A percentile compares a stretch with the other conserved stretches of the same genome.
phyloP scores from a whole-genome alignment of 805 yeast genomes.

The Wickerhamiella azymoides region DNA sequence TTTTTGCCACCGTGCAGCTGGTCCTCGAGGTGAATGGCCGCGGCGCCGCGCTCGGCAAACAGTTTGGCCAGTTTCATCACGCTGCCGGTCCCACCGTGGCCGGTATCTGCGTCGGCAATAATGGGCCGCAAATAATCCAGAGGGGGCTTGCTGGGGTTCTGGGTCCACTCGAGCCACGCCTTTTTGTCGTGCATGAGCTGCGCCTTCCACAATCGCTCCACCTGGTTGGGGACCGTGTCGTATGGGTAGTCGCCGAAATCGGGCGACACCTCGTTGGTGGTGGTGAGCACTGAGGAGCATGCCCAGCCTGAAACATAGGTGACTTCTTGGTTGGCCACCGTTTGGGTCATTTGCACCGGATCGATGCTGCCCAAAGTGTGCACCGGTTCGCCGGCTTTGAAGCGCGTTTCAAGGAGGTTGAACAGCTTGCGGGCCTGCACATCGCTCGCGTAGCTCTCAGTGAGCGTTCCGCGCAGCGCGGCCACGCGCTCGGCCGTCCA shows the following conservation, averaged over 20 bases:
- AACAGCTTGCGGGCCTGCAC: constrained; percentile 41
- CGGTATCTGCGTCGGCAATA: constrained; percentile 55
- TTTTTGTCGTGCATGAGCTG: constrained; percentile 45
- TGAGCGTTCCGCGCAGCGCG: constrained; percentile 37
- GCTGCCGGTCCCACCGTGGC: constrained; percentile 48
- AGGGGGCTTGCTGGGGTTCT: constrained; percentile 19
- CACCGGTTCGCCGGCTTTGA: constrained; percentile 32
- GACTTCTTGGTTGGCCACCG: constrained; percentile 33
- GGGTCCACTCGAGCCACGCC: constrained; percentile 31
- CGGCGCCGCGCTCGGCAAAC: constrained; percentile 55
- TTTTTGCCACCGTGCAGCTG: constrained; percentile 53
- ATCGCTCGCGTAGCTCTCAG: constrained; percentile 33
- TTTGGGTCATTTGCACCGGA: constrained; percentile 48
- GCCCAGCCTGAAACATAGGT: constrained; percentile 17
- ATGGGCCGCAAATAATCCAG: constrained; percentile 47
- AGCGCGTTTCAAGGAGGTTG: constrained; percentile 30
- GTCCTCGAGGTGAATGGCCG: constrained; percentile 53
- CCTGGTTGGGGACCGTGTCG: constrained; percentile 56
- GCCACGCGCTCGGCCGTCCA: constrained; percentile 42
- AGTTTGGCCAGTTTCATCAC: constrained; percentile 52
- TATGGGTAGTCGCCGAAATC: constrained; percentile 60
- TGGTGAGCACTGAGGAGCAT: constrained; percentile 35
- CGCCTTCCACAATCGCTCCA: constrained; percentile 43
- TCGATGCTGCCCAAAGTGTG: constrained; percentile 49
- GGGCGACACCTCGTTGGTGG: constrained; percentile 50